These are phyloP conservation scores for Collybiopsis confluens DNA, from an alignment of 768 basidiomycete species.

Conservation along the genomic window DNA sequence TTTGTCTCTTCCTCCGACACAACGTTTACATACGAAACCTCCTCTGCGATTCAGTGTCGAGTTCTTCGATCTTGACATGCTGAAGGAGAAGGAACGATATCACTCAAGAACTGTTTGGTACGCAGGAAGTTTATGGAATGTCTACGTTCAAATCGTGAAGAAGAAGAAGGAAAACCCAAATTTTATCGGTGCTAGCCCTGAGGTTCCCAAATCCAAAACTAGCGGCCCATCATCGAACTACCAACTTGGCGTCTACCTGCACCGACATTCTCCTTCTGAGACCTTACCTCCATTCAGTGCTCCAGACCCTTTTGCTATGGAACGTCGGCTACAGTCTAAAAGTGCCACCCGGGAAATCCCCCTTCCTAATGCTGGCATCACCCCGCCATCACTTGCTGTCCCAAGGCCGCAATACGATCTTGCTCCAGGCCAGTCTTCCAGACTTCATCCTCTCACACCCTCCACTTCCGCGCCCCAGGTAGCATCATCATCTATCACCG, in stretches of 20 bases:
- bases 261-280: conserved; percentile 80
- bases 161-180: conserved; percentile 53
- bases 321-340: conserved; percentile 27
- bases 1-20: not conserved
- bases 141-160: conserved; percentile 84
- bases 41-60: conserved; percentile 86
- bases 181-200: too few species aligned
- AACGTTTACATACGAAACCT: conserved; percentile 61
- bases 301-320: conserved; percentile 25
- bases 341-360: not conserved
- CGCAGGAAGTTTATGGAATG: conserved; percentile 83
- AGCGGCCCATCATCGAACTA: conserved; percentile 24
- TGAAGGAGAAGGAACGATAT: conserved; percentile 81
- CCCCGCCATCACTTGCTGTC: not conserved
- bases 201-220: too few species aligned
- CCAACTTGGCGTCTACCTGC: conserved; percentile 86
- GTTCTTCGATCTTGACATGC: conserved; percentile 79
- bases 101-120: conserved; percentile 89
- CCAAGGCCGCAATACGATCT: conserved; percentile 26
- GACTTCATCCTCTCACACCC: conserved; percentile 17
- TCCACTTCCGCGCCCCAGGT: conserved; percentile 12
- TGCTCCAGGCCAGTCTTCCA: conserved; percentile 27
- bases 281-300: conserved; percentile 70
- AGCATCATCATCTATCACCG: not conserved
- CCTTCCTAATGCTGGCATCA: not conserved